These are phyloP conservation scores for Rugosomyces carneus DNA, from an alignment of 1,284 basidiomycete species.

Conservation along the genomic window DNA sequence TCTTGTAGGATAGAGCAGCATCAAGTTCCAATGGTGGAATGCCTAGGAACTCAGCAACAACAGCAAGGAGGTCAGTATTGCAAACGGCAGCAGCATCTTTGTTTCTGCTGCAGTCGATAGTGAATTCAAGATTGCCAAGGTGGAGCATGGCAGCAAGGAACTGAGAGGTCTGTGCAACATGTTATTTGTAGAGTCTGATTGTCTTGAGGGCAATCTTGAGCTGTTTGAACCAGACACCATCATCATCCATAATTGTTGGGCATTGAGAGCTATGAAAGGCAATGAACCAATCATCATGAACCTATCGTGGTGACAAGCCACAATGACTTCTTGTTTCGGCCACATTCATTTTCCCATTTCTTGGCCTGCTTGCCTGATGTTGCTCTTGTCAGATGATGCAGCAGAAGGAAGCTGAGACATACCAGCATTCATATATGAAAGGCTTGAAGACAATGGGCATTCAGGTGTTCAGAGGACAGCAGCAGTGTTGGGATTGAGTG, in stretches of 20 bases:
- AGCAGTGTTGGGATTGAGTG: no score
- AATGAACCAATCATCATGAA: slow-evolving; percentile 76
- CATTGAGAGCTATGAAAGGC: slow-evolving; percentile 78
- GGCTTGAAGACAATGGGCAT: no score
- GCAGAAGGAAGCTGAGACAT: no score
- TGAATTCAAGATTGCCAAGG: slow-evolving; percentile 93
- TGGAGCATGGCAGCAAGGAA: slow-evolving; percentile 93
- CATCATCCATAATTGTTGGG: slow-evolving; percentile 85
- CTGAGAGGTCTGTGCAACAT: slow-evolving; percentile 93
- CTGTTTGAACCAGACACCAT: slow-evolving; percentile 81
- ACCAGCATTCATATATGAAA: no score
- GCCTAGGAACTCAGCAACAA: slow-evolving; percentile 90
- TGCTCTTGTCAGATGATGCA: no score
- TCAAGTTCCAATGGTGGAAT: slow-evolving; percentile 74
- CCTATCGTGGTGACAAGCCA: slow-evolving; percentile 78
- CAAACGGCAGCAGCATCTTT: slow-evolving; percentile 85
- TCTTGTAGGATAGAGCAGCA: slow-evolving; percentile 86
- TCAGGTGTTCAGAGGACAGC: no score
- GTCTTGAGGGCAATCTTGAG: slow-evolving; percentile 92
- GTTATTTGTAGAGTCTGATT: slow-evolving; percentile 87
- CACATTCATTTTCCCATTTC: no score
- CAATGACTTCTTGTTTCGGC: slow-evolving; percentile 77
- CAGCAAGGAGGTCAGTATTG: slow-evolving; percentile 73
- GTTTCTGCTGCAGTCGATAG: slow-evolving; percentile 73
- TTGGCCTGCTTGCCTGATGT: no score